Evolutionary conservation across 345 rosid species (phyloP).

Genomic region (Leavenworthia alabamica): DNA sequence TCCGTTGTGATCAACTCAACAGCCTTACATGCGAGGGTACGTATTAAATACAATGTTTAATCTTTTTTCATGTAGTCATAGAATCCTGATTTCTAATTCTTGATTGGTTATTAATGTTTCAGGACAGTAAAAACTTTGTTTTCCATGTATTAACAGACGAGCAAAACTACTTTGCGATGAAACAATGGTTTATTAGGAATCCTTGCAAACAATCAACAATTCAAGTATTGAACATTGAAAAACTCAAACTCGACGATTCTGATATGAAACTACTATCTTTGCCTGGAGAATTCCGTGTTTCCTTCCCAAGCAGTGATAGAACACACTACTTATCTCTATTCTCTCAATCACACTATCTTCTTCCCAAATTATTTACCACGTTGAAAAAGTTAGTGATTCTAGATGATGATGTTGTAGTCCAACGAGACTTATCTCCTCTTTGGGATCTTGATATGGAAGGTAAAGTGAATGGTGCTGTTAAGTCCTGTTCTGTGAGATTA

Average conservation of each 20-base stretch:
- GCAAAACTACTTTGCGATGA: slow-evolving; percentile 81
- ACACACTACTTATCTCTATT: slow-evolving; percentile 69
- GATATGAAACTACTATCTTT: slow-evolving; percentile 43
- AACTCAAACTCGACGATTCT: slow-evolving; percentile 37
- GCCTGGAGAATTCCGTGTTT: slow-evolving; percentile 82
- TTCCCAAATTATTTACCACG: slow-evolving; percentile 61
- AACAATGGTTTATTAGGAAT: slow-evolving; percentile 74
- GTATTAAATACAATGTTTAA: slow-evolving; percentile 11
- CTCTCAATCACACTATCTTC: slow-evolving; percentile 72
- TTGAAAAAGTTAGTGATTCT: slow-evolving; percentile 64
- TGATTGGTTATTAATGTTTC: slow-evolving; percentile 39
- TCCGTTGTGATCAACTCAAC: slow-evolving; percentile 91
- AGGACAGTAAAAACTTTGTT: slow-evolving; percentile 72
- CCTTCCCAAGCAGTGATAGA: slow-evolving; percentile 41
- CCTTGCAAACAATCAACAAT: slow-evolving; percentile 54
- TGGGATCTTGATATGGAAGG: slow-evolving; percentile 77
- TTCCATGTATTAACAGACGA: slow-evolving; percentile 89
- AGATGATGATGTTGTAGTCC: slow-evolving; percentile 91
- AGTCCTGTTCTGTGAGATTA: slow-evolving; percentile 59
- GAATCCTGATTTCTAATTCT: slow-evolving; percentile 12
- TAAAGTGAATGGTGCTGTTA: slow-evolving; percentile 75
- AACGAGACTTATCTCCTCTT: slow-evolving; percentile 63
- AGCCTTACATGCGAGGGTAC: slow-evolving; percentile 59
- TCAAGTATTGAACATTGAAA: slow-evolving; percentile 67
- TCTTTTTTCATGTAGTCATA: background rate